Conservation (phyloP, 306 rosid species). For the Ochetophila trinervis region DNA sequence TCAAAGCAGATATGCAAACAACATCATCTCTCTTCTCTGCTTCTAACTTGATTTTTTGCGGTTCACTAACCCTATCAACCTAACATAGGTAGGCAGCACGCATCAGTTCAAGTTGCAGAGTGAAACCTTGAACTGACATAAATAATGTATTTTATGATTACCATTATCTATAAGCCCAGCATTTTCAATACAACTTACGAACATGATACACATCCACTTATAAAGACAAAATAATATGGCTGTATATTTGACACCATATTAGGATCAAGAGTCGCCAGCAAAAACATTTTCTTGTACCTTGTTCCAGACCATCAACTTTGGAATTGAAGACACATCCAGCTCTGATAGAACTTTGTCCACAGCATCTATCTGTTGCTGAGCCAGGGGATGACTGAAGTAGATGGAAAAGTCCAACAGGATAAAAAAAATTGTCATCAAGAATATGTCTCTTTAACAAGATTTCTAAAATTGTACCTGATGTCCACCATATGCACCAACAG, state of each 20-base stretch:
- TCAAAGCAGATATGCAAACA: conserved; percentile 81
- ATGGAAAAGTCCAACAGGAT: conserved; percentile 37
- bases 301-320: conserved; percentile 95
- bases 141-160: neutral
- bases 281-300: conserved; percentile 46
- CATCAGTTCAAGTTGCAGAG: conserved; percentile 7
- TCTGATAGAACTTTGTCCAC: conserved; percentile 91
- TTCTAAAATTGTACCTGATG: conserved; percentile 58
- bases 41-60: conserved; percentile 55
- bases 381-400: conserved; percentile 82
- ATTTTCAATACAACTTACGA: neutral
- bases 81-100: conserved; percentile 29
- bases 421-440: neutral
- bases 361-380: conserved; percentile 91
- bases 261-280: conserved; percentile 2
- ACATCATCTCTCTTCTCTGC: conserved; percentile 74
- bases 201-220: neutral
- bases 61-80: conserved; percentile 78
- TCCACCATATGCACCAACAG: conserved; percentile 87
- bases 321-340: conserved; percentile 71
- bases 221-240: neutral
- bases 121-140: neutral
- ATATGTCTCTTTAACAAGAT: conserved; percentile 15
- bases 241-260: neutral
- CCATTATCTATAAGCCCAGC: neutral